Evolutionary conservation across 1,284 basidiomycete species (phyloP), one percentile per base, ranked within the genome.

Genomic region (Mycena sp.): DNA sequence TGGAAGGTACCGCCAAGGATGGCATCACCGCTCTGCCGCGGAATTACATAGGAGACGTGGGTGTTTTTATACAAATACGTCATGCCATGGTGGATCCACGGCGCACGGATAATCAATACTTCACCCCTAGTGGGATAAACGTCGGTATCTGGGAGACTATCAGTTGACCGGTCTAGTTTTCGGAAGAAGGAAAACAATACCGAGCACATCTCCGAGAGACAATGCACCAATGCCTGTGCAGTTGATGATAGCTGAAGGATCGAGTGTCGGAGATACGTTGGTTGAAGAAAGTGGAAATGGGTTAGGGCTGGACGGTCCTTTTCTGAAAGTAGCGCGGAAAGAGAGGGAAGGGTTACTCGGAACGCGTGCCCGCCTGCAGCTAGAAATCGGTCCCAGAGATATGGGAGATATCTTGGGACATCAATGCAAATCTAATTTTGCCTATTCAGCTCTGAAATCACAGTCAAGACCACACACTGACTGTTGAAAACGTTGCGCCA

Each of bases 111-210:
- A 30, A 94, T 78, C 12, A 95, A 86, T 0, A 93, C 95, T 77
- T 98, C 95, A 0, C 95, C 95, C 43, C 94, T 84, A 54, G 95
- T 86, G 0, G 95, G 94, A 72, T 87, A 87, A 23, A 95, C 83
- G n/a, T 78, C 75, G 53, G 81, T 80, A 72, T 63, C 61, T 63
- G 14, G 32, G 9, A 14, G 32, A 21, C 10, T 28, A 17, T 52
- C 5, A 37, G 29, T n/a, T n/a, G 2, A 46, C 23, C 12, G n/a
- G n/a, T 14, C 16, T 6, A 17, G 12, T n/a, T 4, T 25, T 21
- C 5, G 21, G 19, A 12, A 5, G 25, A 19, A 25, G 16, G 7
- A 45, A 26, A 2, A 30, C 19, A 40, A 14, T 46, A 64, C 63
- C 63, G 4, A 58, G 37, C 12, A 96, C 88, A 6, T 93, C 94